phyloP scores from a whole-genome alignment of 1,284 basidiomycete species.

The Papiliotrema nemorosa region DNA sequence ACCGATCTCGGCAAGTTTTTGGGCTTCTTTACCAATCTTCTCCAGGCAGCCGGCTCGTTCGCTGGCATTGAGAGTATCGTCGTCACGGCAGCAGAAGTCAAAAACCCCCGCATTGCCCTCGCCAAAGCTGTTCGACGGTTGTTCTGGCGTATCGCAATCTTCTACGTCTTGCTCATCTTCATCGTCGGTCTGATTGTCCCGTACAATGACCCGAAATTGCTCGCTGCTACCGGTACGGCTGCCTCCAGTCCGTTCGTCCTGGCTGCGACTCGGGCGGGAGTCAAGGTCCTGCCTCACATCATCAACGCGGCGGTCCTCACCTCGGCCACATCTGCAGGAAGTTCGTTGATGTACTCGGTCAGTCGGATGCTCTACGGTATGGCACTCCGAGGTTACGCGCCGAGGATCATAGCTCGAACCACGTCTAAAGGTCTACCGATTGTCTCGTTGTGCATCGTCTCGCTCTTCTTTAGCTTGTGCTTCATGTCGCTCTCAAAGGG shows the following conservation, averaged over 20 bases:
- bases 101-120: constrained; percentile 28
- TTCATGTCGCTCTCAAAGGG: constrained; percentile 57
- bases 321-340: constrained; percentile 82
- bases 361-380: constrained; percentile 78
- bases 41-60: constrained; percentile 32
- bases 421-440: constrained; percentile 70
- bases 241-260: constrained; percentile 73
- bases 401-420: constrained; percentile 64
- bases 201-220: constrained; percentile 57
- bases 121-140: constrained; percentile 52
- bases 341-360: constrained; percentile 74
- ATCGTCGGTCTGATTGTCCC: constrained; percentile 71
- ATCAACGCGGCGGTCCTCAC: constrained; percentile 82
- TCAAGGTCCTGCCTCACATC: constrained; percentile 56
- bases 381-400: constrained; percentile 70
- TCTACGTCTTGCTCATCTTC: constrained; percentile 59
- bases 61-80: constrained; percentile 27
- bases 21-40: constrained; percentile 22
- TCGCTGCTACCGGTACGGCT: constrained; percentile 58
- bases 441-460: constrained; percentile 61
- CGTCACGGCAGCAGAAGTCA: constrained; percentile 35
- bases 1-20: background rate
- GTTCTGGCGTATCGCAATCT: constrained; percentile 61
- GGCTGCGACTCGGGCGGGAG: constrained; percentile 61
- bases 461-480: constrained; percentile 64